phyloP scores from a whole-genome alignment of 106 monocot genomes.

The Gastrodia elata region DNA sequence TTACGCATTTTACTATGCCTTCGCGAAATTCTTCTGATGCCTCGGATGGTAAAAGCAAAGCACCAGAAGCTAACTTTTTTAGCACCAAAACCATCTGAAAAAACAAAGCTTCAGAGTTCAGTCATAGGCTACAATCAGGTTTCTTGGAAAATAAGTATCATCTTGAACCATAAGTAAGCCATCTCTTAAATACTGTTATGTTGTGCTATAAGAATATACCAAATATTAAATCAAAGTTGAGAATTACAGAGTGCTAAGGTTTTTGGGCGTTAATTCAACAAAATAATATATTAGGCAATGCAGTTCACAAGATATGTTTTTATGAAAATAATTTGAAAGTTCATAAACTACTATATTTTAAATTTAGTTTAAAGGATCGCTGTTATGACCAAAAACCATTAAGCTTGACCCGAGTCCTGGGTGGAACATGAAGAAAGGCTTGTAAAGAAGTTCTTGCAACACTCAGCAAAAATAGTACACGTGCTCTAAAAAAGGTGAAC shows the following conservation, averaged over 20 bases:
- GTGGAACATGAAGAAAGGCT: too few species aligned
- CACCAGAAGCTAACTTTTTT: constrained; percentile 73
- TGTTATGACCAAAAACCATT: neutral
- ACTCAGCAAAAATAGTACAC: too few species aligned
- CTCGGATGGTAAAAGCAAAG: constrained; percentile 72
- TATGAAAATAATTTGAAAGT: too few species aligned
- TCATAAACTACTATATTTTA: neutral
- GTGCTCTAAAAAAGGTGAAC: too few species aligned
- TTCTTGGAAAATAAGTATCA: neutral
- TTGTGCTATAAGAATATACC: neutral
- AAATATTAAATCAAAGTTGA: neutral
- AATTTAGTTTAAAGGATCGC: neutral
- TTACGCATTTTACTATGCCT: constrained; percentile 67
- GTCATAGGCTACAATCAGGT: constrained; percentile 7
- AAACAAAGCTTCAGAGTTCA: constrained; percentile 5
- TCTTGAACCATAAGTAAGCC: neutral
- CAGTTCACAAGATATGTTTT: neutral
- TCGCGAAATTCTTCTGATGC: constrained; percentile 80
- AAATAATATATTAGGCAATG: neutral
- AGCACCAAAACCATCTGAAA: constrained; percentile 75
- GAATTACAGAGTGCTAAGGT: neutral
- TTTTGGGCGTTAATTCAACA: neutral
- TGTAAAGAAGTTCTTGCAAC: too few species aligned
- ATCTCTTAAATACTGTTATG: neutral
- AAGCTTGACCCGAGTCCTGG: too few species aligned